phyloP scores from a whole-genome alignment of 2,329 filamentous ascomycete genomes.

The Nemania sp. region DNA sequence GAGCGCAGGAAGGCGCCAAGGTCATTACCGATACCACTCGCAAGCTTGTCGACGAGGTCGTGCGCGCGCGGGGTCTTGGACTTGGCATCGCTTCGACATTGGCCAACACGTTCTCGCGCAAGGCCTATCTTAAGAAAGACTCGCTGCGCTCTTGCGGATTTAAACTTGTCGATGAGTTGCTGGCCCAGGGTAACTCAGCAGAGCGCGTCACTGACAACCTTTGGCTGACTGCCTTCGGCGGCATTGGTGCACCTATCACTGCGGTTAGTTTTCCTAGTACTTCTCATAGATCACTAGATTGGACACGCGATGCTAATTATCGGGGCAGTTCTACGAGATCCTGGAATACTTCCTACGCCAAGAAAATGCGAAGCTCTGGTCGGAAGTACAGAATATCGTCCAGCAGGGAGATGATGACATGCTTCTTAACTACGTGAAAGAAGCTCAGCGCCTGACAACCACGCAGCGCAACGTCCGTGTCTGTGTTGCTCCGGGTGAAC shows the following conservation, averaged over 20 bases:
- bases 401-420: slow-evolving; percentile 52
- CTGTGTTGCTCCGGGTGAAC: slow-evolving; percentile 49
- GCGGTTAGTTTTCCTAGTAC: slow-evolving; percentile 47
- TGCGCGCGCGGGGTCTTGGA: slow-evolving; percentile 48
- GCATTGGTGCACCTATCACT: slow-evolving; percentile 55
- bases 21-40: slow-evolving; percentile 55
- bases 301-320: slow-evolving; percentile 14
- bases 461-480: slow-evolving; percentile 56
- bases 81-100: slow-evolving; percentile 47
- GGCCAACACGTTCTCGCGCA: slow-evolving; percentile 48
- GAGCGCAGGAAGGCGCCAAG: slow-evolving; percentile 56
- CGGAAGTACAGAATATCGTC: slow-evolving; percentile 56
- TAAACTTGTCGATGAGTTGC: slow-evolving; percentile 55
- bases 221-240: slow-evolving; percentile 57
- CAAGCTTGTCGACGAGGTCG: slow-evolving; percentile 55
- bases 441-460: slow-evolving; percentile 57
- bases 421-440: slow-evolving; percentile 55
- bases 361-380: slow-evolving; percentile 57
- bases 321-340: slow-evolving; percentile 57
- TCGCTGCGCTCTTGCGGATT: slow-evolving; percentile 56
- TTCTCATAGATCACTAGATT: not conserved
- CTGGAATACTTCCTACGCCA: slow-evolving; percentile 57
- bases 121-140: slow-evolving; percentile 49
- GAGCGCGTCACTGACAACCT: slow-evolving; percentile 54
- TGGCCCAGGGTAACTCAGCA: slow-evolving; percentile 50